phyloP scores from a whole-genome alignment of 2,329 filamentous ascomycete species.

The Cadophora sp. region DNA sequence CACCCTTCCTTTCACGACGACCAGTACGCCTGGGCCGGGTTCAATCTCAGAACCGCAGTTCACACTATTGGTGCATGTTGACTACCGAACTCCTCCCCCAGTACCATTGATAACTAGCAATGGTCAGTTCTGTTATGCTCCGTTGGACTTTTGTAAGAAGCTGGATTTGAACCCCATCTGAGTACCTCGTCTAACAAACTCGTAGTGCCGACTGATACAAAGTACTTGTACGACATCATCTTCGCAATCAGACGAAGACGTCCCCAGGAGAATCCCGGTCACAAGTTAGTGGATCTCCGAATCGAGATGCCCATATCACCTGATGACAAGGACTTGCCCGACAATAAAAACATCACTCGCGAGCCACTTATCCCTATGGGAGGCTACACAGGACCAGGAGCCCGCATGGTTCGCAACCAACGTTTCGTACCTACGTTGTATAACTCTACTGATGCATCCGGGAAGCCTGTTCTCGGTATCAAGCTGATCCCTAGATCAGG shows the following conservation, averaged over 20 bases:
- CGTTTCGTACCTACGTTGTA: conserved; percentile 12
- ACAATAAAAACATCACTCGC: not conserved
- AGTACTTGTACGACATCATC: conserved; percentile 23
- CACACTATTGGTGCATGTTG: conserved; percentile 12
- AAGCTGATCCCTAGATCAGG: conserved; percentile 21
- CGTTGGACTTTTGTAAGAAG: conserved; percentile 8
- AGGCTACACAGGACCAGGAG: conserved; percentile 11
- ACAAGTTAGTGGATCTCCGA: conserved; percentile 14
- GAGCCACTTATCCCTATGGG: conserved; percentile 17
- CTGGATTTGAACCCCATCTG: not conserved
- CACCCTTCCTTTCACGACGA: not conserved
- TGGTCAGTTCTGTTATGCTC: not conserved
- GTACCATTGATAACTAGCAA: not conserved
- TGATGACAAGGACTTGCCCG: conserved; percentile 2
- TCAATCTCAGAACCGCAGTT: conserved; percentile 18
- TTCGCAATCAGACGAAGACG: conserved; percentile 15
- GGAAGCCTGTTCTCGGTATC: conserved; percentile 15
- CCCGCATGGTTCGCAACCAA: not conserved
- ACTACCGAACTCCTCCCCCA: conserved; percentile 14
- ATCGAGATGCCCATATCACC: conserved; percentile 25
- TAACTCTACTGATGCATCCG: conserved; percentile 10
- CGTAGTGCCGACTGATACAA: conserved; percentile 15
- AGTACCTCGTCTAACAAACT: not conserved
- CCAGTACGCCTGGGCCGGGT: not conserved
- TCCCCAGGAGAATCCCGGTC: not conserved